Base-by-base conservation (phyloP, 768 basidiomycete species). In the Termitomyces sp. region DNA sequence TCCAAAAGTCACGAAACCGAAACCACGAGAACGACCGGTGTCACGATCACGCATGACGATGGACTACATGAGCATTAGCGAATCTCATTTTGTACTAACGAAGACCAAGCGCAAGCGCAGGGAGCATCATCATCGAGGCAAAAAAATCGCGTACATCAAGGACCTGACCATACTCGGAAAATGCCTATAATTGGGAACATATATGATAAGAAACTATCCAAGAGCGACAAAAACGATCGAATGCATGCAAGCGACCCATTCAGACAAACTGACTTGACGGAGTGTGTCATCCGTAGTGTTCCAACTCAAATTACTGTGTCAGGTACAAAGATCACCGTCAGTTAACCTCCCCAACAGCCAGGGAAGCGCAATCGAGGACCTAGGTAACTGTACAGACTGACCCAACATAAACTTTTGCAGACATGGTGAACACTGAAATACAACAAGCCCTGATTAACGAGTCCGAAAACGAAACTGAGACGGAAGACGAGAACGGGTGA, bases 1-100 rank as follows among this genome's bases (percentile, higher is more conserved):
- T 62, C 78, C 72, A 72, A 79, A 95, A 55, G 91, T 95, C 61
- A 98, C 95, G 76, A 98, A 98, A 62, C 95, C 95, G 73, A 98
- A 98, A 69, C 95, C 95, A 71, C 95, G 89, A 63, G 93, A 96
- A 70, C 95, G 93, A 60, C 93, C 91, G 64, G 96, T 98, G 71
- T 97, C 96, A 71, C 95, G 93, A 78, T 98, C 95, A 79, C 93
- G 90, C 95, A 96, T 96, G 73, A 96, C 94, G 77, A 96, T 94
- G 66, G 90, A 91, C 93, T 97, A 75, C 64, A 75, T 71, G 65
- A 64, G 65, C 56, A 76, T 72, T 66, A 77, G 76, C 69, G 72
- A 73, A 71, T 72, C 65, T 69, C 67, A 69, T 69, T 70, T 74
- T 69, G 67, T 60, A 59, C 59, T 59, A 63, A 58, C 65, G 27